Percentiles rank a stretch among this genome's conserved stretches.
Conservation (phyloP, 2,329 filamentous ascomycete genomes). For the Triangularia setosa region DNA sequence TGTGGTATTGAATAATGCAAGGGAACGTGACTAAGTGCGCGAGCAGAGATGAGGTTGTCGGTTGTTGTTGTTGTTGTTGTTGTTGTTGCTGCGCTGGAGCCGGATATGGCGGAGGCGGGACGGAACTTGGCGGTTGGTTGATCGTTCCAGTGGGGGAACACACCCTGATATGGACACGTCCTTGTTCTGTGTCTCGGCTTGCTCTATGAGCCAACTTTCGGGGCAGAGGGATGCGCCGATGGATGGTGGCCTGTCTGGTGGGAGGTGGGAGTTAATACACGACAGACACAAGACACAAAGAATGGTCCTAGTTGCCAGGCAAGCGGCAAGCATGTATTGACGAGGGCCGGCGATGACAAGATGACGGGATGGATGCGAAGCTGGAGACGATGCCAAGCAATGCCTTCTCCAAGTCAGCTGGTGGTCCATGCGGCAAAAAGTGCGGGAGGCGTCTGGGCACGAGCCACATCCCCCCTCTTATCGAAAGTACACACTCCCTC, state of each 20-base stretch:
- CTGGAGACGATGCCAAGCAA: not conserved
- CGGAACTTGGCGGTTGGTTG: slow-evolving; percentile 1
- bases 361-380: not conserved
- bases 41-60: not conserved
- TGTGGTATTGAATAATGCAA: not conserved
- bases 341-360: not conserved
- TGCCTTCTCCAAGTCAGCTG: not conserved
- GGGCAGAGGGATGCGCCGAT: not conserved
- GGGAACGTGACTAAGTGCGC: not conserved
- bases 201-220: not conserved
- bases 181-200: not conserved
- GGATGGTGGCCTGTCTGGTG: not conserved
- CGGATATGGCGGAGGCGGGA: slow-evolving; percentile 14
- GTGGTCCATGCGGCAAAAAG: not conserved
- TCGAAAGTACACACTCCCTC: not conserved
- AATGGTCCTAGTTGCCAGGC: not conserved
- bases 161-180: not conserved
- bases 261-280: not conserved
- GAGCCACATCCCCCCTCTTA: not conserved
- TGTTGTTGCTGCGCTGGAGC: not conserved
- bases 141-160: not conserved
- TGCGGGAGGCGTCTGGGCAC: not conserved
- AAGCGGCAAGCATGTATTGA: not conserved
- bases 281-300: not conserved
- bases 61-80: not conserved